Percentiles rank a stretch among this genome's conserved stretches.
Conservation (phyloP, 176 grass and related monocot species). For the Tillandsia leiboldiana region DNA sequence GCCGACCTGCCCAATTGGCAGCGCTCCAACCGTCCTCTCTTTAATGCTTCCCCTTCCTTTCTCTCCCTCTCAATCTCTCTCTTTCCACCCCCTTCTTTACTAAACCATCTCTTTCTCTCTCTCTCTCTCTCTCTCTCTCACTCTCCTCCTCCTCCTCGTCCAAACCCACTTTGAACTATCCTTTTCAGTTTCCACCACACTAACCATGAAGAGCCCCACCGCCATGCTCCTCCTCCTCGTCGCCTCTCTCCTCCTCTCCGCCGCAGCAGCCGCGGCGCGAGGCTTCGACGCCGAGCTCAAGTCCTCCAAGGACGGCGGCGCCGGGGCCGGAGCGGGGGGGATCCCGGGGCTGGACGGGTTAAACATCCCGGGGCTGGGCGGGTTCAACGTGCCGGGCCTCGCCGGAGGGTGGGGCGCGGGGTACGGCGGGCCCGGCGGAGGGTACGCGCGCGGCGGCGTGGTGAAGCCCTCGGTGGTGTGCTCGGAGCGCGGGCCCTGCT, state of each 20-base stretch:
- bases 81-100: constrained; percentile 1
- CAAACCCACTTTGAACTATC: neutral
- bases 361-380: constrained; percentile 36
- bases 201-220: constrained; percentile 23
- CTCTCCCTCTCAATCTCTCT: constrained; percentile 1
- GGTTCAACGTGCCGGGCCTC: constrained; percentile 38
- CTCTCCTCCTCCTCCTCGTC: neutral
- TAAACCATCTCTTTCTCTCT: neutral
- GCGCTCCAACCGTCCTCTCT: neutral
- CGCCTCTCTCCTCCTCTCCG: constrained; percentile 8
- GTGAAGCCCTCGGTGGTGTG: constrained; percentile 53
- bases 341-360: constrained; percentile 43
- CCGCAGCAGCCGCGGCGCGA: constrained; percentile 20
- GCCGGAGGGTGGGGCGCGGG: constrained; percentile 77
- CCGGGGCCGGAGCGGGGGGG: constrained; percentile 6
- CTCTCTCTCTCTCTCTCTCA: neutral
- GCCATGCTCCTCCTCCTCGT: constrained; percentile 25
- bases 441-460: constrained; percentile 27
- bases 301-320: neutral
- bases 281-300: constrained; percentile 11
- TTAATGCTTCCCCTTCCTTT: constrained; percentile 14
- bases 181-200: neutral
- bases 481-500: constrained; percentile 70
- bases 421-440: constrained; percentile 24
- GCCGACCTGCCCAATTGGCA: neutral